Conservation (phyloP, 2,329 filamentous ascomycete species). For the Exutisphaerella laricina region DNA sequence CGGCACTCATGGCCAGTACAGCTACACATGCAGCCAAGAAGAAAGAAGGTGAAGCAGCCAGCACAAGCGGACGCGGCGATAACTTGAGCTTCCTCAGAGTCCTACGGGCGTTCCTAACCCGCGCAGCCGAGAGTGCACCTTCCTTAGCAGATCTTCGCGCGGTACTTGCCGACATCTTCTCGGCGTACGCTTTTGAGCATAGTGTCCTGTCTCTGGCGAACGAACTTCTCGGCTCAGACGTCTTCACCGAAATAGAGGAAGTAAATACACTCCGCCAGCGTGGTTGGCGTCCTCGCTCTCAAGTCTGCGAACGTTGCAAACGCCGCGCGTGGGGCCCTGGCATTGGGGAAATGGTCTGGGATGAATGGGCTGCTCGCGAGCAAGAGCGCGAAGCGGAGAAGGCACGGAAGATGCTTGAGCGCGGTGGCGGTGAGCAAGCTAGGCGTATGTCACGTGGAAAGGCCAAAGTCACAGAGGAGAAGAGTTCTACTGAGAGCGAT, state of each 20-base stretch:
- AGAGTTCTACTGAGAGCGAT: slow-evolving; percentile 32
- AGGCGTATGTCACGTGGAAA: slow-evolving; percentile 48
- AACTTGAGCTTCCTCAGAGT: slow-evolving; percentile 79
- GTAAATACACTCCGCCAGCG: slow-evolving; percentile 69
- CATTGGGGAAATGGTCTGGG: slow-evolving; percentile 69
- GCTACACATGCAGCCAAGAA: slow-evolving; percentile 48
- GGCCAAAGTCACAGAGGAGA: slow-evolving; percentile 44
- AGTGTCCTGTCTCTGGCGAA: slow-evolving; percentile 82
- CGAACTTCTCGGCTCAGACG: slow-evolving; percentile 76
- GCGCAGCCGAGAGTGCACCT: slow-evolving; percentile 74
- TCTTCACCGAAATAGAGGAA: slow-evolving; percentile 76
- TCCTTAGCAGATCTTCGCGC: slow-evolving; percentile 79
- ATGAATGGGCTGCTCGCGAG: slow-evolving; percentile 66
- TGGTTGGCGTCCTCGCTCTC: slow-evolving; percentile 83
- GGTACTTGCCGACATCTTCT: slow-evolving; percentile 84
- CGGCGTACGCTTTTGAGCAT: slow-evolving; percentile 89
- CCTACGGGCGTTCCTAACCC: slow-evolving; percentile 77
- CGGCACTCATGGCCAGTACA: slow-evolving; percentile 72
- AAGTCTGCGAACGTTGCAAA: slow-evolving; percentile 81
- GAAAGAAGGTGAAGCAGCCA: slow-evolving; percentile 16
- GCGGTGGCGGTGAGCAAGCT: slow-evolving; percentile 32
- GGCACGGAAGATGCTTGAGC: slow-evolving; percentile 38
- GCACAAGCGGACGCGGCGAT: slow-evolving; percentile 27
- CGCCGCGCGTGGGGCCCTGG: slow-evolving; percentile 84
- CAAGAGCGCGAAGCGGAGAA: slow-evolving; percentile 41